Conservation (phyloP, 805 yeast genomes). For the Priceomyces melissophilus region DNA sequence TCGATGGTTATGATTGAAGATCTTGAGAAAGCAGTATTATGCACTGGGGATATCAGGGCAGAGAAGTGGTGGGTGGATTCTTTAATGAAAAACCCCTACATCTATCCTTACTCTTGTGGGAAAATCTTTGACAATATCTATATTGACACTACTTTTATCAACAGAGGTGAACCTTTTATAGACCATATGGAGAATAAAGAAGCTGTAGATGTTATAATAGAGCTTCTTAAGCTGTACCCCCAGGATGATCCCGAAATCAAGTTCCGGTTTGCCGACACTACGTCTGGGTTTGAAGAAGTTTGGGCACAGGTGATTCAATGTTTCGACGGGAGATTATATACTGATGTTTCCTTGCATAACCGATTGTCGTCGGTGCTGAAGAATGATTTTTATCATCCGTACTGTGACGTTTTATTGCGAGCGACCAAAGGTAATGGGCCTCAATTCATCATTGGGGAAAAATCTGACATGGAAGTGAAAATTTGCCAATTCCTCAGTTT, state of each 20-base stretch:
- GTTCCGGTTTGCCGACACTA: conserved; percentile 38
- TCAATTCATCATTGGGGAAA: background rate
- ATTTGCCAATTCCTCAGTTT: conserved; percentile 38
- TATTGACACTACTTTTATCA: conserved; percentile 52
- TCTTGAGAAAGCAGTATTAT: conserved; percentile 31
- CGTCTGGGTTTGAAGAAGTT: conserved; percentile 53
- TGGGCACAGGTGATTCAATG: conserved; percentile 37
- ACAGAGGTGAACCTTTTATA: conserved; percentile 48
- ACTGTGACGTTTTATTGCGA: background rate
- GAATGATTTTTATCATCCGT: background rate
- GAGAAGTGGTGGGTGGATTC: conserved; percentile 49
- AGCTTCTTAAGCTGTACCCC: conserved; percentile 42
- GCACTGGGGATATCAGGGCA: conserved; percentile 58
- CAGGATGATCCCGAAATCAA: conserved; percentile 31
- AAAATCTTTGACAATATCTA: conserved; percentile 43
- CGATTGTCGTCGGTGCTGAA: background rate
- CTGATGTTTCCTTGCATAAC: conserved; percentile 1
- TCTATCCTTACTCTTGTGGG: conserved; percentile 41
- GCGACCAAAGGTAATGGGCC: conserved; percentile 6
- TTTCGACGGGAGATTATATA: conserved; percentile 15
- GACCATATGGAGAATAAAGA: conserved; percentile 39
- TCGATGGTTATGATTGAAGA: conserved; percentile 49
- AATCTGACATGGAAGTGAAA: conserved; percentile 14
- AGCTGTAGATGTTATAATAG: conserved; percentile 35
- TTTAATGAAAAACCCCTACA: conserved; percentile 28